phyloP scores from a whole-genome alignment of 2,329 filamentous ascomycete genomes.

The Aspergillus novofumigatus region DNA sequence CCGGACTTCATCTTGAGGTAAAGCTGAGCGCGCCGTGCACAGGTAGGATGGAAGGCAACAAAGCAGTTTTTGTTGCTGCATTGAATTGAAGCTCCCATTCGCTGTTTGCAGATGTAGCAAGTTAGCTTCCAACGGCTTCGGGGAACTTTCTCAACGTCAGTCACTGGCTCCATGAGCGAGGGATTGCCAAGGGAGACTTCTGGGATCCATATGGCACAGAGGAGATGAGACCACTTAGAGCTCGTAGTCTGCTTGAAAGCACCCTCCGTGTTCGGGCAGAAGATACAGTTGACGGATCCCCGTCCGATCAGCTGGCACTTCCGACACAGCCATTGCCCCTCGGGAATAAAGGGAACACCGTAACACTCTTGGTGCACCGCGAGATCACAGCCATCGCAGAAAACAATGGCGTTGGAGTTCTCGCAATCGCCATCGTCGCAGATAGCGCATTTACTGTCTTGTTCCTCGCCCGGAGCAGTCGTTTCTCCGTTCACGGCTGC shows the following conservation, averaged over 20 bases:
- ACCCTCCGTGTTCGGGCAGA: conserved; percentile 95
- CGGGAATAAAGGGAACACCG: conserved; percentile 95
- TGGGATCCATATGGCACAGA: conserved; percentile 98
- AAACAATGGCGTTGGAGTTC: conserved; percentile 98
- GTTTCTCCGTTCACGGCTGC: conserved; percentile 94
- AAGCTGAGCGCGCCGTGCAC: conserved; percentile 78
- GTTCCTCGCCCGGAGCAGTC: conserved; percentile 75
- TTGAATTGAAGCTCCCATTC: conserved; percentile 97
- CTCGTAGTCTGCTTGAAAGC: conserved; percentile 98
- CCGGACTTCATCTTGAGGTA: conserved; percentile 96
- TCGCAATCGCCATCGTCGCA: conserved; percentile 99
- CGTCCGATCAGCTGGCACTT: conserved; percentile 95
- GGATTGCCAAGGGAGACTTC: conserved; percentile 94
- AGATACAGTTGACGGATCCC: conserved; percentile 91
- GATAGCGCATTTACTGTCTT: conserved; percentile 94
- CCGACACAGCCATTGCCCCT: conserved; percentile 96
- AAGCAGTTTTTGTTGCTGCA: conserved; percentile 98
- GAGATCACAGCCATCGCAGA: conserved; percentile 95
- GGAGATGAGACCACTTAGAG: conserved; percentile 91
- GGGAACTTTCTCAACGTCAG: conserved; percentile 96
- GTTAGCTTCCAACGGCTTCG: conserved; percentile 88
- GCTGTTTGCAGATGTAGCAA: conserved; percentile 96
- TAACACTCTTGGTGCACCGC: conserved; percentile 99
- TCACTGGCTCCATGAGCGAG: conserved; percentile 97
- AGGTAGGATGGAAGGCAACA: conserved; percentile 95